phyloP scores from a whole-genome alignment of 345 rosid genomes.

The Lenwebbia sp. region DNA sequence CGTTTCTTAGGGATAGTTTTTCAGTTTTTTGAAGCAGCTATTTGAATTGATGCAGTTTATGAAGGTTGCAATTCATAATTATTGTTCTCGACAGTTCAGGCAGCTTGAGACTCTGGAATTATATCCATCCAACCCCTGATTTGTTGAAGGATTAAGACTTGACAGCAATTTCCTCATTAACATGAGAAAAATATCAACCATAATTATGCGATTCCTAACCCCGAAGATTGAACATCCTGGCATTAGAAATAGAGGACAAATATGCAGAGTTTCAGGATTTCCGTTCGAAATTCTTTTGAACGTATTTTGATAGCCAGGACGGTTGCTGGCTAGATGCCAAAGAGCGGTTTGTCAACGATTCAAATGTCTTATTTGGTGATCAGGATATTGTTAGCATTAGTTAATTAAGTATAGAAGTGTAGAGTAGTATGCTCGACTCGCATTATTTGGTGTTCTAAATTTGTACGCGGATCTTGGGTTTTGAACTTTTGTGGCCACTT shows the following conservation, averaged over 20 bases:
- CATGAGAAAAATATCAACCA: not conserved
- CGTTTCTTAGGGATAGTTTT: not conserved
- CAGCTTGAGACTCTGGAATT: not conserved
- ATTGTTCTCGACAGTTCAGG: not conserved
- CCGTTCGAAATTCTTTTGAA: not conserved
- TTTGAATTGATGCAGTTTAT: not conserved
- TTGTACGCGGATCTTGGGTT: not conserved
- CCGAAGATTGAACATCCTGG: not conserved
- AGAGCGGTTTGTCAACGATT: not conserved
- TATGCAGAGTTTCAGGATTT: not conserved
- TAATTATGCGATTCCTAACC: not conserved
- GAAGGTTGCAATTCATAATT: not conserved
- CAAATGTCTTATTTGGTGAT: no score
- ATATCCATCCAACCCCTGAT: not conserved
- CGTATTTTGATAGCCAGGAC: not conserved
- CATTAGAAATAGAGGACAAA: not conserved
- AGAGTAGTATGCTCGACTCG: not conserved
- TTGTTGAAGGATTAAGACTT: not conserved
- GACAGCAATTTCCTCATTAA: not conserved
- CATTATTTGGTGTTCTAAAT: not conserved
- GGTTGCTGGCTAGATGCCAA: not conserved
- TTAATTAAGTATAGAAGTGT: not conserved
- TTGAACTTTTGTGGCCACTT: no score
- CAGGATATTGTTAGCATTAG: no score
- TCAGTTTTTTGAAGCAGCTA: not conserved